Evolutionary conservation across 192 early-diverging fungal genomes (phyloP).

Genomic region (Backusella macrospora): DNA sequence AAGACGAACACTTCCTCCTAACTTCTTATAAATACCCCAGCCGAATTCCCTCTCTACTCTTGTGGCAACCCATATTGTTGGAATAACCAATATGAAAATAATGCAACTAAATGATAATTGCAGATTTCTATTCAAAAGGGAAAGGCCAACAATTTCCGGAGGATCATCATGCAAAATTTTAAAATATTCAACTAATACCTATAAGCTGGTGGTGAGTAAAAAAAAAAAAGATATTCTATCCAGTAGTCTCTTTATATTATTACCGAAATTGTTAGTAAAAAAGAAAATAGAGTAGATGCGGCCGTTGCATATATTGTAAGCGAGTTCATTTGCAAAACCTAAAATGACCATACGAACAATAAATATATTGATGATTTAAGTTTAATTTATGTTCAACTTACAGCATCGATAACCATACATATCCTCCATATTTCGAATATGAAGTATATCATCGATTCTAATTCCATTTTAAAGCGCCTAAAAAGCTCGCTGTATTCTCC

Average conservation of each 20-base stretch:
- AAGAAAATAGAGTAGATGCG: background rate
- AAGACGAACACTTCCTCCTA: background rate
- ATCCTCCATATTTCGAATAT: background rate
- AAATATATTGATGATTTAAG: background rate
- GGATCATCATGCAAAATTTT: background rate
- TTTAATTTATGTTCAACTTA: background rate
- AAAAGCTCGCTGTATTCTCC: background rate
- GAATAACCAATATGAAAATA: background rate
- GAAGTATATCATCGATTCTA: background rate
- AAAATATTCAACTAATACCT: background rate
- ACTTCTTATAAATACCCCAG: background rate
- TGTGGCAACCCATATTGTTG: background rate
- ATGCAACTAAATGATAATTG: background rate
- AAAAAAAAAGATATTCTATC: too few species aligned
- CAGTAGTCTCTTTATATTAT: background rate
- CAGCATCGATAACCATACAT: background rate
- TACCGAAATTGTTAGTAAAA: background rate
- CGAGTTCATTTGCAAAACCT: conserved; percentile 7
- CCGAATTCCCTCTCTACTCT: background rate
- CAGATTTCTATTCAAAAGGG: background rate
- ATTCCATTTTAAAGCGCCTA: background rate
- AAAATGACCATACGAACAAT: background rate
- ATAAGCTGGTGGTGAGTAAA: background rate
- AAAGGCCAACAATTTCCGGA: background rate
- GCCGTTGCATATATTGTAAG: background rate